These are phyloP conservation scores for Plenodomus lindquistii DNA, from an alignment of 2,329 filamentous ascomycete species.

Conservation along the genomic window DNA sequence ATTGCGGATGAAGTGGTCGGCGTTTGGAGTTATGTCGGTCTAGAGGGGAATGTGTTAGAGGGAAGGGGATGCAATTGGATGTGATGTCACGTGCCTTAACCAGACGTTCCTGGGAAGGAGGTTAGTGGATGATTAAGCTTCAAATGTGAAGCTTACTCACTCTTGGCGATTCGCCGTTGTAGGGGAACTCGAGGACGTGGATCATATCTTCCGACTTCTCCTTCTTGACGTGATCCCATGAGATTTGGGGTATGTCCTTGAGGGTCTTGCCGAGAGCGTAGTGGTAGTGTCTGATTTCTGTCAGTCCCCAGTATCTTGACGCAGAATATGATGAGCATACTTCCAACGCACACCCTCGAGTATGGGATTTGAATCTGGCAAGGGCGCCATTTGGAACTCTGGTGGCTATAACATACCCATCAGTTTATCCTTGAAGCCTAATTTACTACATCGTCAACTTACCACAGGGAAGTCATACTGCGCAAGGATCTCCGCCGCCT, in stretches of 20 bases:
- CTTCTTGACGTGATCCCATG: constrained; percentile 50
- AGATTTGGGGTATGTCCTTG: constrained; percentile 58
- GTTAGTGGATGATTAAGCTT: neutral
- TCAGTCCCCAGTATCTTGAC: constrained; percentile 1
- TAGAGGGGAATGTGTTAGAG: constrained; percentile 16
- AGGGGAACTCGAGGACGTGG: constrained; percentile 53
- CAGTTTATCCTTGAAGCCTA: neutral
- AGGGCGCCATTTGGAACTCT: constrained; percentile 49
- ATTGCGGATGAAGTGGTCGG: constrained; percentile 70
- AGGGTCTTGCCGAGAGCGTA: constrained; percentile 48
- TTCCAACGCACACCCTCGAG: constrained; percentile 54
- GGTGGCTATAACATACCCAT: constrained; percentile 33
- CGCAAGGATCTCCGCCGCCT: constrained; percentile 60
- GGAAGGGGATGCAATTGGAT: neutral
- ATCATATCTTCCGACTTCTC: constrained; percentile 54
- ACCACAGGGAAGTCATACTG: constrained; percentile 55
- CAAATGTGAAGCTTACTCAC: constrained; percentile 12
- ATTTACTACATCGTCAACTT: constrained; percentile 3
- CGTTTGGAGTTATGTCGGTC: constrained; percentile 64
- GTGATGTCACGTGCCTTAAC: constrained; percentile 45
- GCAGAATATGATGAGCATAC: constrained; percentile 5
- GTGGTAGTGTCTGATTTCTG: constrained; percentile 41
- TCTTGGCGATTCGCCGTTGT: constrained; percentile 52
- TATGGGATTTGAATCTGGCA: constrained; percentile 50
- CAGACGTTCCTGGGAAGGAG: constrained; percentile 52